phyloP scores from a whole-genome alignment of 257 asterid species.

The Thymus mandschuricus region DNA sequence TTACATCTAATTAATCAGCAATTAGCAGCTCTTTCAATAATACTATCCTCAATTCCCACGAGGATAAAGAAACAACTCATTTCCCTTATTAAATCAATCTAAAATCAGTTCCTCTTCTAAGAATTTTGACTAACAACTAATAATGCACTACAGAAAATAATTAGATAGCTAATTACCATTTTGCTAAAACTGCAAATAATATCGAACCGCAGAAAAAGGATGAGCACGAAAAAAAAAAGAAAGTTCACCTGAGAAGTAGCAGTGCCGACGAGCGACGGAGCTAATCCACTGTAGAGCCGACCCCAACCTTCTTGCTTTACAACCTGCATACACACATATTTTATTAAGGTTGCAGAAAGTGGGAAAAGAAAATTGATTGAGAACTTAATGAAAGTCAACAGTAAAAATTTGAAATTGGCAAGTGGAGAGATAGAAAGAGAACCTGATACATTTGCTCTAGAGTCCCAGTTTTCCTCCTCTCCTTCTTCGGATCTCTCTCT shows the following conservation, averaged over 20 bases:
- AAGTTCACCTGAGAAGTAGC: constrained; percentile 85
- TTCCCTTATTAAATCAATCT: background rate
- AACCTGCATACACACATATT: constrained; percentile 52
- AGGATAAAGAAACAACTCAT: background rate
- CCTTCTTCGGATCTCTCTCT: constrained; percentile 76
- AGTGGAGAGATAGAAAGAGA: background rate
- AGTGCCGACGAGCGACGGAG: constrained; percentile 91
- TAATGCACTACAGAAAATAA: background rate
- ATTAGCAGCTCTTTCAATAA: background rate
- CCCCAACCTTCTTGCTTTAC: constrained; percentile 92
- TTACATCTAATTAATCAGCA: constrained; percentile 12
- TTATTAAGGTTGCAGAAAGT: constrained; percentile 7
- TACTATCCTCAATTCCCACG: background rate
- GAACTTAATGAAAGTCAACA: constrained; percentile 2
- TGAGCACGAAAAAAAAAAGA: background rate
- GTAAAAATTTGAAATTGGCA: constrained; percentile 8
- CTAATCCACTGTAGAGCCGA: constrained; percentile 85
- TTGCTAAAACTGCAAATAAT: background rate
- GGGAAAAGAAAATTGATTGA: background rate
- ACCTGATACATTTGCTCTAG: constrained; percentile 80
- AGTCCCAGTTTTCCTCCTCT: constrained; percentile 61
- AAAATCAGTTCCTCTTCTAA: background rate
- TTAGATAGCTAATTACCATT: background rate
- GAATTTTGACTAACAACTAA: constrained; percentile 3
- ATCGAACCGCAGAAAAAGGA: background rate